Base-by-base conservation (phyloP, 257 asterid genomes). In the Cinchona pubescens region DNA sequence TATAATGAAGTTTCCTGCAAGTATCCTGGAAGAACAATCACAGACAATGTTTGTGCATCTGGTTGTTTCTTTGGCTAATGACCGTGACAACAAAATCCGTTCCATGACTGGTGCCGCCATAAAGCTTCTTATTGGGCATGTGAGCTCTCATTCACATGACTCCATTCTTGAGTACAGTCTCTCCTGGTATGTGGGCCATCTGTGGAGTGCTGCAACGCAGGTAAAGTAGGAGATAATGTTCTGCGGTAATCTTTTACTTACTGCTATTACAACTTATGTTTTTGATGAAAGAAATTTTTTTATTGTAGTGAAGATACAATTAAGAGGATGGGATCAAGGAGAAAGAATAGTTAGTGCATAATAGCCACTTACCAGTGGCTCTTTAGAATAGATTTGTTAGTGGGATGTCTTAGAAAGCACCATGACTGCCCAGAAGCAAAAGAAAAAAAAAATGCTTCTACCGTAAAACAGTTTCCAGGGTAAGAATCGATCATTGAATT, bases 181-280 rank as follows among this genome's bases (percentile, higher is more conserved):
- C 61, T 90, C 92, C 68, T 94, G 99, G 99, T 94, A 92, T 86
- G 79, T 80, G 79, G 90, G 88, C 76, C 86, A 80, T 65, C 81
- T 90, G 19, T 87, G 96, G 96, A 85, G 90, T 82, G 86, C 96
- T 55, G 93, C 97, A 72, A 98, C 98, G 74, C 97, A 90, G 98
- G 98, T 92, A 81, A 75, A 63, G 42, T 71, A 66, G 43, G 10
- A n/a, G 45, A 69, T 21, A 16, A 11, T 1, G 9, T 37, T 66
- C 5, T 64, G 23, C 21, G 16, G 11, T 68, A 37, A 9, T 56
- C 14, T 10, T 55, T 48, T 37, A 9, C 32, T 30, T 37, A 8
- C 3, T 42, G 10, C 55, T 61, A 4, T 51, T 30, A 7, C 48
- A 30, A 67, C 7, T 11, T 61, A 43, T 45, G 55, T 1, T 15